Evolutionary conservation across 2,329 filamentous ascomycete genomes (phyloP).

Genomic region (Scedosporium minutisporum): DNA sequence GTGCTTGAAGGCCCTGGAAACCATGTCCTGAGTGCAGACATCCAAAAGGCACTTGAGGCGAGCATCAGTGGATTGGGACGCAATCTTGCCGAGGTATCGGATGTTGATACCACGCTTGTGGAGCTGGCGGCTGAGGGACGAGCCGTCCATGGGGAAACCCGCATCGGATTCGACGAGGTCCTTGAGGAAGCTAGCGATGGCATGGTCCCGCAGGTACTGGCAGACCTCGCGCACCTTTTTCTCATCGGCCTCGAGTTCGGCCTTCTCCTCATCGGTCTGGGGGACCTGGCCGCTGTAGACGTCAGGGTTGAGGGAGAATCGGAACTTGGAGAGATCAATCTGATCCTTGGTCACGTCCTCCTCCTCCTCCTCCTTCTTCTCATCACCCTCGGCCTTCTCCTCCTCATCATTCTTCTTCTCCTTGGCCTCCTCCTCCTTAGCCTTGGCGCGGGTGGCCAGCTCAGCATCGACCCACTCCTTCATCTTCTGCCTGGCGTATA

Average conservation of each 20-base stretch:
- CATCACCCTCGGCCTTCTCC: constrained; percentile 25
- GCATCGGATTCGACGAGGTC: constrained; percentile 88
- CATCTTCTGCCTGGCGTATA: constrained; percentile 76
- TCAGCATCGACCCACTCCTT: constrained; percentile 79
- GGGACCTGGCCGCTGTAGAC: constrained; percentile 88
- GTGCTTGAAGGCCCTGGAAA: constrained; percentile 94
- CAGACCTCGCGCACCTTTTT: constrained; percentile 78
- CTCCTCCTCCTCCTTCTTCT: constrained; percentile 14
- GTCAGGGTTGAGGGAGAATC: constrained; percentile 85
- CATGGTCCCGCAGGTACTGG: constrained; percentile 62
- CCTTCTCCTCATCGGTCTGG: constrained; percentile 83
- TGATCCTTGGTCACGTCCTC: constrained; percentile 43
- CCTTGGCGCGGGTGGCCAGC: constrained; percentile 49
- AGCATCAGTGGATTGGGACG: constrained; percentile 52
- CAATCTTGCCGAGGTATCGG: constrained; percentile 83
- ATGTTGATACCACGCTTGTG: constrained; percentile 98
- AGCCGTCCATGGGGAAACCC: constrained; percentile 97
- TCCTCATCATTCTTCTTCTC: constrained; percentile 24
- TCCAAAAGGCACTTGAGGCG: constrained; percentile 69
- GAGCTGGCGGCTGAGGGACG: constrained; percentile 75
- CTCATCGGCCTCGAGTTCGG: constrained; percentile 73
- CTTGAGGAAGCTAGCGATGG: constrained; percentile 75
- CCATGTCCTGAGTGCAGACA: constrained; percentile 82
- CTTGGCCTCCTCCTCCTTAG: constrained; percentile 19
- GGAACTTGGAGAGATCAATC: constrained; percentile 80